Percentiles rank a stretch among this genome's conserved stretches.
Evolutionary conservation across 2,329 filamentous ascomycete genomes (phyloP).

Genomic region (Cercospora brassicicola): DNA sequence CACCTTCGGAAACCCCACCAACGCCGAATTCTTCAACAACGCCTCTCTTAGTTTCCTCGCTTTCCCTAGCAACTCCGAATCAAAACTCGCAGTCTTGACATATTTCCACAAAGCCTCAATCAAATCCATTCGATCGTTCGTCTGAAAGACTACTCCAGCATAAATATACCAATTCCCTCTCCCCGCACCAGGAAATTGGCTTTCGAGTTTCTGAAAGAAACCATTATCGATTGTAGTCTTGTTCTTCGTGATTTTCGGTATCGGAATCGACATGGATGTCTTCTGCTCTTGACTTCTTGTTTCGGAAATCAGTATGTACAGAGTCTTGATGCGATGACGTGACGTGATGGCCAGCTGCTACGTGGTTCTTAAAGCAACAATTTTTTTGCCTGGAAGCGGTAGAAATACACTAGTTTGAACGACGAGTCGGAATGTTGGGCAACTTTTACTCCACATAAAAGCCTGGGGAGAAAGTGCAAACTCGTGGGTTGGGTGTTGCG

Average conservation of each 20-base stretch:
- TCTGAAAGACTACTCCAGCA: slow-evolving; percentile 22
- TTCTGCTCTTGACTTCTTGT: not conserved
- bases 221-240: slow-evolving; percentile 16
- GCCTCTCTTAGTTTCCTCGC: slow-evolving; percentile 23
- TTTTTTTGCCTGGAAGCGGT: not conserved
- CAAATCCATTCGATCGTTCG: slow-evolving; percentile 24
- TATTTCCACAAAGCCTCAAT: slow-evolving; percentile 20
- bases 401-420: not conserved
- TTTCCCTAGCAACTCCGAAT: slow-evolving; percentile 15
- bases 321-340: not conserved
- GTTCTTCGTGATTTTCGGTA: not conserved
- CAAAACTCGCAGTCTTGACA: slow-evolving; percentile 5
- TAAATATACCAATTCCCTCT: slow-evolving; percentile 23
- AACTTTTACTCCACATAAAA: not conserved
- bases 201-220: slow-evolving; percentile 24
- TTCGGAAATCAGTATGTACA: too few species aligned
- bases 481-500: not conserved
- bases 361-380: not conserved
- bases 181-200: slow-evolving; percentile 13
- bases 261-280: slow-evolving; percentile 1
- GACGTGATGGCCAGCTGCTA: not conserved
- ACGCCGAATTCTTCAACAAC: slow-evolving; percentile 20
- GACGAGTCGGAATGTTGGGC: not conserved
- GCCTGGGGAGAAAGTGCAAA: not conserved
- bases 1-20: slow-evolving; percentile 26